Evolutionary conservation across 2,329 filamentous ascomycete genomes (phyloP), one percentile per base, ranked within the genome.

Genomic region (Fonsecaea erecta): DNA sequence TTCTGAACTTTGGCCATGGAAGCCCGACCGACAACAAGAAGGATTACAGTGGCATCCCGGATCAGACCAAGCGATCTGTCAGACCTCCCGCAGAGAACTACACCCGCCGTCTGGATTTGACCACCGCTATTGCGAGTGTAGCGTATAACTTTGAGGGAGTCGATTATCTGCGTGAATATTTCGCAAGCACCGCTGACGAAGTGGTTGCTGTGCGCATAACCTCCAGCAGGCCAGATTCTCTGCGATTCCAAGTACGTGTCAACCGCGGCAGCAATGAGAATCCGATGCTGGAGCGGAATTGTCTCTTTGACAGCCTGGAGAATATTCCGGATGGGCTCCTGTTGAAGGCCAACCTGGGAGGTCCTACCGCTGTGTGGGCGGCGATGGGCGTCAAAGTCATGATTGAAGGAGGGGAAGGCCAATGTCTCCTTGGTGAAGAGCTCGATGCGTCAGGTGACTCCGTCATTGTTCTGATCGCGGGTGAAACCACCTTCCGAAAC

Each of bases 121-220:
- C 67, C 2, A 73, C 72, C 7, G 78, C 78, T 1, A 73, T 77
- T 28, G 73, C 74, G 8, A 76, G 71, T 9, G 77, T 79, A 1
- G 63, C 73, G 12, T 83, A 82, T 68, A 71, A 71, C 1, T 73
- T 76, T 28, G 66, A 75, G 24, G 76, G 75, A 3, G 70, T 76
- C 0, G 64, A 61, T 1, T 74, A 77, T 57, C 68, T 71, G 34
- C 75, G 81, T 8, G 75, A 83, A 60, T 71, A 74, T 12, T 71
- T 84, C 51, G 78, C 79, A 30, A 82, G 79, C 64, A 76, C 77
- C 60, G 76, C 80, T 0, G 77, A 81, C 30, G 74, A 76, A 26
- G 74, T 79, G 1, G 67, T 83, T 12, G 37, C 40, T 18, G 56
- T 51, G 14, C 37, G 56, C n/a, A n/a, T 59, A 5, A 32, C 56